Conservation (phyloP, 371 early-diverging fungal genomes). For the Cladochytrium tenue region DNA sequence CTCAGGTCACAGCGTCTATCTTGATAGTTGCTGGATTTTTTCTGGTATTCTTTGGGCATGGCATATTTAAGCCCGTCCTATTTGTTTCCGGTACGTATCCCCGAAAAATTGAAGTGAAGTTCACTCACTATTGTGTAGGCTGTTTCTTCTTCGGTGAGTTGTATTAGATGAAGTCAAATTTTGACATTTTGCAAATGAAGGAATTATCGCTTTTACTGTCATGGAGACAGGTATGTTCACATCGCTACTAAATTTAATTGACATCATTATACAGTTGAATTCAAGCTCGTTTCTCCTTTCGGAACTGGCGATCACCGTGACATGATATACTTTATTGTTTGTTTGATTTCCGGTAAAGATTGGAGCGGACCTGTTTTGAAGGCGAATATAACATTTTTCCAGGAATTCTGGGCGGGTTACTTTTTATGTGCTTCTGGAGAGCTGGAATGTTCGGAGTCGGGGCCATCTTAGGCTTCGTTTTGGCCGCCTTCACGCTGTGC, state of each 20-base stretch:
- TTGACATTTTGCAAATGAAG: no score
- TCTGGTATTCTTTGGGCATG: constrained; percentile 66
- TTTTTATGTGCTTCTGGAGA: constrained; percentile 45
- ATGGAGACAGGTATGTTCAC: no score
- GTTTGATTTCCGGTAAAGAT: constrained; percentile 35
- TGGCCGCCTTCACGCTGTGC: constrained; percentile 54
- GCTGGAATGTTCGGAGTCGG: constrained; percentile 27
- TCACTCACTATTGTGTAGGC: background rate
- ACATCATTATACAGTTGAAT: background rate
- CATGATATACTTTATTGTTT: constrained; percentile 53
- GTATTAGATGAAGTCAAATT: no score
- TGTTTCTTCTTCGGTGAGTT: no score
- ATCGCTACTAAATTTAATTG: background rate
- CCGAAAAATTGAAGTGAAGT: background rate
- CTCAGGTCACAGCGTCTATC: background rate
- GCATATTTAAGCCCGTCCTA: constrained; percentile 54
- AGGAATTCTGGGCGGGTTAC: constrained; percentile 60
- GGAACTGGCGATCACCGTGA: constrained; percentile 23
- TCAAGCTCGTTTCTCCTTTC: background rate
- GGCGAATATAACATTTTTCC: no score
- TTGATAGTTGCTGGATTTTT: constrained; percentile 65
- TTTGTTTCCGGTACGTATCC: constrained; percentile 52
- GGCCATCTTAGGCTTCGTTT: constrained; percentile 27
- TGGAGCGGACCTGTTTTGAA: no score
- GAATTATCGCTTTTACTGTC: no score